Conservation (phyloP, 2,329 filamentous ascomycete species). For the Curvularia eragrostidis region DNA sequence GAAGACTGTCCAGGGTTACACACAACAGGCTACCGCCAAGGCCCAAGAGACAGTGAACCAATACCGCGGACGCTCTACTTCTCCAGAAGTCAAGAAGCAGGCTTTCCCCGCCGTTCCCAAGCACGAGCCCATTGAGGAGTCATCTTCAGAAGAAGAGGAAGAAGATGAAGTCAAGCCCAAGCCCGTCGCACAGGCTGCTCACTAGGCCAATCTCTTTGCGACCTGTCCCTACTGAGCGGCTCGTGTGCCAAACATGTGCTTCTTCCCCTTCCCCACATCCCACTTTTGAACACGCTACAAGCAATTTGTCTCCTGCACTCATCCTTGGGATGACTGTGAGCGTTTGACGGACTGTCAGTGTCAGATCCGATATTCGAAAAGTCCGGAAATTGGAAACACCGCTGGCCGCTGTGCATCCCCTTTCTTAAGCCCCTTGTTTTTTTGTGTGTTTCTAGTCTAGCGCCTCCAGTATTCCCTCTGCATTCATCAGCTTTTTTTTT, state of each 20-base stretch:
- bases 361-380: conserved; percentile 29
- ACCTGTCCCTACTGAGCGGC: neutral
- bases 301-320: conserved; percentile 18
- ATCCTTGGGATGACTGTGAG: conserved; percentile 32
- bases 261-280: neutral
- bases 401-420: conserved; percentile 31
- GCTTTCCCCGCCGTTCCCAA: conserved; percentile 27
- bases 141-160: conserved; percentile 15
- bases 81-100: conserved; percentile 40
- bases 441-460: conserved; percentile 26
- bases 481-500: conserved; percentile 13
- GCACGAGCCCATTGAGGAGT: conserved; percentile 20
- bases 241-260: neutral
- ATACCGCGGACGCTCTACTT: conserved; percentile 48
- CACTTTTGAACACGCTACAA: conserved; percentile 5
- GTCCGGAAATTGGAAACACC: conserved; percentile 38
- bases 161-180: too few species aligned
- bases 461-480: conserved; percentile 29
- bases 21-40: conserved; percentile 66
- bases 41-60: conserved; percentile 60
- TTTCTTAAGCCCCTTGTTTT: conserved; percentile 33
- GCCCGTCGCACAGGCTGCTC: conserved; percentile 37
- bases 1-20: conserved; percentile 64
- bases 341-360: conserved; percentile 31
- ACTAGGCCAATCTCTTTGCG: conserved; percentile 23